Evolutionary conservation across 768 basidiomycete species (phyloP).

Genomic region (Tubosaeta brunneosetosa): DNA sequence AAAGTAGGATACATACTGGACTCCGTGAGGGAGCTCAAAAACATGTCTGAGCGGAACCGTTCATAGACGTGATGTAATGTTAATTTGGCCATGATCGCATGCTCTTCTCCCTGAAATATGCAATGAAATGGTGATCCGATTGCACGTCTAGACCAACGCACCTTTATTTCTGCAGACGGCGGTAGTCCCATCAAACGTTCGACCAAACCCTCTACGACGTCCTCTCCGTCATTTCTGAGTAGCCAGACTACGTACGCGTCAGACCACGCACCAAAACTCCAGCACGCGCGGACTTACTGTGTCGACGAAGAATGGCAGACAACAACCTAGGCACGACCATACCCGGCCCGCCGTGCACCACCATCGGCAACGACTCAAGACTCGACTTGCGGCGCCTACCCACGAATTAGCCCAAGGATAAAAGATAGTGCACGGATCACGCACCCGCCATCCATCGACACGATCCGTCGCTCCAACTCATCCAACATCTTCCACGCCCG

Average conservation of each 20-base stretch:
- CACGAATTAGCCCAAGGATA: neutral
- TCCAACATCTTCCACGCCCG: constrained; percentile 56
- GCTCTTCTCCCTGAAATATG: constrained; percentile 61
- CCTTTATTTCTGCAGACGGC: constrained; percentile 54
- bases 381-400: constrained; percentile 43
- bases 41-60: constrained; percentile 80
- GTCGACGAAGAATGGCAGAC: constrained; percentile 59
- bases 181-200: constrained; percentile 55
- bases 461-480: constrained; percentile 54
- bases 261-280: constrained; percentile 4
- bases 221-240: constrained; percentile 51
- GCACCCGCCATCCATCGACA: constrained; percentile 50
- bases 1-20: constrained; percentile 57
- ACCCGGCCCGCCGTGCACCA: constrained; percentile 35
- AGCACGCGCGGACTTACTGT: constrained; percentile 44
- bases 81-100: constrained; percentile 70
- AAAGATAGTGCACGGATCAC: constrained; percentile 5
- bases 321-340: constrained; percentile 57
- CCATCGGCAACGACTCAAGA: constrained; percentile 28
- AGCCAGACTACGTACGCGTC: constrained; percentile 51
- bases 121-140: neutral
- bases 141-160: constrained; percentile 19
- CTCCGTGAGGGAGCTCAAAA: constrained; percentile 84
- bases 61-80: constrained; percentile 72
- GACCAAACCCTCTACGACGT: constrained; percentile 50